Percentiles rank a stretch among this genome's conserved stretches.
phyloP scores from a whole-genome alignment of 805 yeast genomes.

The Candida quercuum region DNA sequence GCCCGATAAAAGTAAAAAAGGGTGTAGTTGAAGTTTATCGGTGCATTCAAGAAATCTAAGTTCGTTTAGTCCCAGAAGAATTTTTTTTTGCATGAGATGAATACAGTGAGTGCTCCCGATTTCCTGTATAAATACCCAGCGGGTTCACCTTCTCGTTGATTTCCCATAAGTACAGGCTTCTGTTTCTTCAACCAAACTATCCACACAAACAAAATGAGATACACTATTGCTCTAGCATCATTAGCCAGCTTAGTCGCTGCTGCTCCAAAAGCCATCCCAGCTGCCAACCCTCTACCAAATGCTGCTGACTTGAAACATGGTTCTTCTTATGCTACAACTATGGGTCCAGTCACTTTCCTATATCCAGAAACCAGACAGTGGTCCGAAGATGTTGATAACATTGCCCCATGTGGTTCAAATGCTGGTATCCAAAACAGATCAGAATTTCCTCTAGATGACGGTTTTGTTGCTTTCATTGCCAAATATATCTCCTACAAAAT shows the following conservation, averaged over 20 bases:
- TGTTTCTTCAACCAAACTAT: background rate
- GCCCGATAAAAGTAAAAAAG: no score
- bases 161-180: background rate
- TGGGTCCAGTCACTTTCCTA: conserved; percentile 28
- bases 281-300: conserved; percentile 11
- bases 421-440: conserved; percentile 33
- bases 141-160: background rate
- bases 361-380: conserved; percentile 41
- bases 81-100: background rate
- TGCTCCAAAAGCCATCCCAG: conserved; percentile 19
- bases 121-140: background rate
- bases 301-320: conserved; percentile 20
- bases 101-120: no score
- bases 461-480: conserved; percentile 41
- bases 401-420: conserved; percentile 42
- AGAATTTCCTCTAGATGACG: conserved; percentile 41
- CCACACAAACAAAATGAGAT: conserved; percentile 5
- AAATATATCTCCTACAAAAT: conserved; percentile 35
- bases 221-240: conserved; percentile 10
- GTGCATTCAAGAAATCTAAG: no score
- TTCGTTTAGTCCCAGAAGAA: no score
- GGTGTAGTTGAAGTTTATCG: no score
- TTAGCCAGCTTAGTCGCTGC: conserved; percentile 17
- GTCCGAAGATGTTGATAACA: conserved; percentile 39
- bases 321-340: conserved; percentile 18